Evolutionary conservation across 2,329 filamentous ascomycete genomes (phyloP).

Genomic region (Fusarium fracticaudum): DNA sequence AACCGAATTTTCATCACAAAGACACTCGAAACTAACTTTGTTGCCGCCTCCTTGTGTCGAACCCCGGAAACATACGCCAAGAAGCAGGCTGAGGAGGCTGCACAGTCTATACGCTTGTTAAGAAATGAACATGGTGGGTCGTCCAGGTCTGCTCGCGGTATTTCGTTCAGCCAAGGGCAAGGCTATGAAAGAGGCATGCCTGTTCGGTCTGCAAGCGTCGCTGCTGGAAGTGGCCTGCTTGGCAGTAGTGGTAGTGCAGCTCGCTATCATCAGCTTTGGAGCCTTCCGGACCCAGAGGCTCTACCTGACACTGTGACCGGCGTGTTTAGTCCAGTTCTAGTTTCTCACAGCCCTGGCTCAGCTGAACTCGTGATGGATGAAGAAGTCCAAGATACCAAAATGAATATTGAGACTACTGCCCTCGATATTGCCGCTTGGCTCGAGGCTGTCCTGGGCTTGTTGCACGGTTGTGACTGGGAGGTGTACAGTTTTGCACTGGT

Average conservation of each 20-base stretch:
- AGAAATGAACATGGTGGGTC: conserved; percentile 55
- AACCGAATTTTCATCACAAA: conserved; percentile 78
- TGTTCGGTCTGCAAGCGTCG: conserved; percentile 54
- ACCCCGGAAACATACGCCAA: conserved; percentile 63
- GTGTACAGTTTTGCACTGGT: conserved; percentile 90
- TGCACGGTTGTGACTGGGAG: conserved; percentile 86
- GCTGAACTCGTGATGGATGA: conserved; percentile 12
- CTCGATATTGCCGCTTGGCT: conserved; percentile 76
- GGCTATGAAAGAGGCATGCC: conserved; percentile 54
- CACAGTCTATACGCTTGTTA: conserved; percentile 54
- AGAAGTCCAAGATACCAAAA: conserved; percentile 19
- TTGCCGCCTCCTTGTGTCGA: conserved; percentile 78
- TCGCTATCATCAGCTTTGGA: conserved; percentile 65
- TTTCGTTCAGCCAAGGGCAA: conserved; percentile 62
- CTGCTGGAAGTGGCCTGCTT: conserved; percentile 46
- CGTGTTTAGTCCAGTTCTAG: conserved; percentile 61
- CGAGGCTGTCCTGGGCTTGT: conserved; percentile 77
- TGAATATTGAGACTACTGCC: conserved; percentile 52
- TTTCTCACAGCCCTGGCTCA: conserved; percentile 50
- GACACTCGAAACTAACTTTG: conserved; percentile 75
- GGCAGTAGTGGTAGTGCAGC: conserved; percentile 38
- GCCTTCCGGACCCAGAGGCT: conserved; percentile 64
- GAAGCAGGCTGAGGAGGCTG: conserved; percentile 62
- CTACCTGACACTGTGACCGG: conserved; percentile 59
- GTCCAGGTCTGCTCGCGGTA: conserved; percentile 57